Conservation (phyloP, 371 early-diverging fungal species). For the Smittium mucronatum region DNA sequence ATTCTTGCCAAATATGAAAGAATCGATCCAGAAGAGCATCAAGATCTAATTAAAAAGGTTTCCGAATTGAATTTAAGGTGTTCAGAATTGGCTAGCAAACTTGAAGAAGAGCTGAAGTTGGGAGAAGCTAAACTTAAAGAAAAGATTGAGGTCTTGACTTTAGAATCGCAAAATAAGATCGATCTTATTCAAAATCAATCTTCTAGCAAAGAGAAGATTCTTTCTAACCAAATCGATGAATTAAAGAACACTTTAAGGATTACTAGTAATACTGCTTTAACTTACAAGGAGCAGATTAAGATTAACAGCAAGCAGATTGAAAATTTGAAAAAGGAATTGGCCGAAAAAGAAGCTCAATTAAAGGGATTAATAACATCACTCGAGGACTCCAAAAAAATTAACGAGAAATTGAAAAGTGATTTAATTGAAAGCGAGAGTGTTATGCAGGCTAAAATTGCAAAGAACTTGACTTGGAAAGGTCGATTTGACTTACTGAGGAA, state of each 20-base stretch:
- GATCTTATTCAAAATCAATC: neutral
- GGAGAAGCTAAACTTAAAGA: neutral
- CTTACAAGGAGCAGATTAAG: constrained; percentile 17
- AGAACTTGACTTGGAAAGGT: constrained; percentile 3
- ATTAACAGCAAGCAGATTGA: constrained; percentile 18
- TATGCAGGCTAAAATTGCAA: constrained; percentile 3
- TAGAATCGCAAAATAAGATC: neutral
- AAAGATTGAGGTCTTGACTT: neutral
- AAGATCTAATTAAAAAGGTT: constrained; percentile 33
- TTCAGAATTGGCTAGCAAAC: constrained; percentile 15
- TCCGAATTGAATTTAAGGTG: constrained; percentile 19
- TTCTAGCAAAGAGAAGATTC: neutral
- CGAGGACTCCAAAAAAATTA: neutral
- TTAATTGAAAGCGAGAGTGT: neutral
- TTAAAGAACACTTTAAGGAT: neutral
- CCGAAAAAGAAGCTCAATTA: neutral
- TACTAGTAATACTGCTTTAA: neutral
- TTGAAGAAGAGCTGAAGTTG: constrained; percentile 13
- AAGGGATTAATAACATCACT: neutral
- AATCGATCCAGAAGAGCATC: constrained; percentile 38
- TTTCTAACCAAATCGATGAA: neutral
- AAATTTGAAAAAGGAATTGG: constrained; percentile 20
- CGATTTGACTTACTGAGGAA: constrained; percentile 8
- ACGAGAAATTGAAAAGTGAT: neutral
- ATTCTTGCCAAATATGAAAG: constrained; percentile 47